Evolutionary conservation across 2,329 filamentous ascomycete species (phyloP).

Genomic region (Corinectria fuckeliana): DNA sequence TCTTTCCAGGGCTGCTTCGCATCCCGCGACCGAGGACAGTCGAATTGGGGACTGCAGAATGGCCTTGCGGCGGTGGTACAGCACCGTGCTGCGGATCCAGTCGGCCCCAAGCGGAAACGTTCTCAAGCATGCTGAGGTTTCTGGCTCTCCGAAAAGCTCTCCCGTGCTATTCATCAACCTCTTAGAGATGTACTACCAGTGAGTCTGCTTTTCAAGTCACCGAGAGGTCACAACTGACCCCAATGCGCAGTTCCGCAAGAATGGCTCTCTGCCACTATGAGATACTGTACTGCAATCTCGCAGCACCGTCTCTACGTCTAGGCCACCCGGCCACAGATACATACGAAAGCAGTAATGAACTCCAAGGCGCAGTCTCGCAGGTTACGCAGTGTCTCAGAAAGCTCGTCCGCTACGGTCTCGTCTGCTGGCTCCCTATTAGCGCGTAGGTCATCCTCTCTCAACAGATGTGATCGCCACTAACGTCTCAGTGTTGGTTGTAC

Average conservation of each 20-base stretch:
- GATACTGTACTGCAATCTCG: conserved; percentile 25
- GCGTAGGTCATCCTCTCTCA: conserved; percentile 20
- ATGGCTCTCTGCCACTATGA: conserved; percentile 33
- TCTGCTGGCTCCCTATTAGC: conserved; percentile 33
- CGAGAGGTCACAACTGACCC: background rate
- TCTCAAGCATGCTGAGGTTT: conserved; percentile 2
- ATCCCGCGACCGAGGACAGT: conserved; percentile 1
- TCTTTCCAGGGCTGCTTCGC: conserved; percentile 1
- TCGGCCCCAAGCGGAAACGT: conserved; percentile 19
- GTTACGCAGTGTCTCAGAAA: conserved; percentile 31
- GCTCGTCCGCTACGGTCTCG: conserved; percentile 21
- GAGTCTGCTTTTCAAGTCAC: background rate
- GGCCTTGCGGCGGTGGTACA: conserved; percentile 31
- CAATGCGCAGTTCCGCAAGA: conserved; percentile 21
- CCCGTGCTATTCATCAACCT: conserved; percentile 32
- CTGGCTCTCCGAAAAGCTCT: conserved; percentile 16
- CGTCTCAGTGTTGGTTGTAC: conserved; percentile 30
- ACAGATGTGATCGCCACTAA: background rate
- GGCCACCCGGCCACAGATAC: conserved; percentile 8
- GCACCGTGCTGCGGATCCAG: conserved; percentile 24
- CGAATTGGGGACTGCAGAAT: conserved; percentile 26
- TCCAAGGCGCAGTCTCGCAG: conserved; percentile 29
- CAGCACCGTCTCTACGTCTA: conserved; percentile 10
- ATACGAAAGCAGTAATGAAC: conserved; percentile 28
- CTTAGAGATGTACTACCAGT: conserved; percentile 39